These are phyloP conservation scores for Fusarium coffeatum DNA, from an alignment of 2,329 filamentous ascomycete genomes.

Conservation along the genomic window DNA sequence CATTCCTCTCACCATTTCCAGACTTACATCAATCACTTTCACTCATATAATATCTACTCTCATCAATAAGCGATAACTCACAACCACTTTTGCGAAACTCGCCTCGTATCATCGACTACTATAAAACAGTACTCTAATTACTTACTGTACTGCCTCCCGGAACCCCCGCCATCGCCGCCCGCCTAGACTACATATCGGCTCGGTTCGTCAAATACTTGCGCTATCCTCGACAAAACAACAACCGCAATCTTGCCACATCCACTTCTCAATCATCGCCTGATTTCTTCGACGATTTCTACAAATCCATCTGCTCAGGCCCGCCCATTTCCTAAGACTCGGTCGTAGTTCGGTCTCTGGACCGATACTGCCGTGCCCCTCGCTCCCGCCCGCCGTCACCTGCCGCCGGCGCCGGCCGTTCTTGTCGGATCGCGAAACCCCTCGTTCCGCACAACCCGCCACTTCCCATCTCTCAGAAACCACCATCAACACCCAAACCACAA, in stretches of 20 bases:
- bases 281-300: not conserved
- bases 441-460: conserved; percentile 24
- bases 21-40: not conserved
- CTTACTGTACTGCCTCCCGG: conserved; percentile 20
- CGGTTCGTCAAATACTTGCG: conserved; percentile 18
- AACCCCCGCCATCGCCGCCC: conserved; percentile 30
- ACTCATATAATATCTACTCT: not conserved
- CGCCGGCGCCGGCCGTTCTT: conserved; percentile 36
- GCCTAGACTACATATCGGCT: conserved; percentile 1
- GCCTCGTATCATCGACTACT: conserved; percentile 18
- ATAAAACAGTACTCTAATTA: not conserved
- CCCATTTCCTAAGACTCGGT: conserved; percentile 15
- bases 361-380: conserved; percentile 35
- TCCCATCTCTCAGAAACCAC: conserved; percentile 14
- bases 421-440: conserved; percentile 33
- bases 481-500: conserved; percentile 2
- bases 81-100: conserved; percentile 11
- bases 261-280: conserved; percentile 7
- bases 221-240: conserved; percentile 15
- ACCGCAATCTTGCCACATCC: conserved; percentile 14
- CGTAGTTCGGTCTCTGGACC: conserved; percentile 29
- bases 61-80: conserved; percentile 11
- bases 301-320: not conserved
- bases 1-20: conserved; percentile 20
- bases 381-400: conserved; percentile 29